Evolutionary conservation across 371 early-diverging fungal genomes (phyloP).

Genomic region (Syncephalastrum racemosum): DNA sequence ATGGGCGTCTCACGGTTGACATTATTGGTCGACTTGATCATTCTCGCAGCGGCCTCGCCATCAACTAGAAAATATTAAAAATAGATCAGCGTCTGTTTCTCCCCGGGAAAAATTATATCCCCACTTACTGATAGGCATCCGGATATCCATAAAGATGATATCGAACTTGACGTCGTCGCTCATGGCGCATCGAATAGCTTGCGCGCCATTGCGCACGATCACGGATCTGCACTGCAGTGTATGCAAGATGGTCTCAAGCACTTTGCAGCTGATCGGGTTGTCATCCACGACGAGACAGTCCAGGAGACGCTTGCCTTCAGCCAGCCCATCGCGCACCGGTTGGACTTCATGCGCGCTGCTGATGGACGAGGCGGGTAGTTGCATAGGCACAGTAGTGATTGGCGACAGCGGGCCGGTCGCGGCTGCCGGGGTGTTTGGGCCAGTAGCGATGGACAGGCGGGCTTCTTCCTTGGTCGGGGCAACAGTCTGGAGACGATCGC

Average conservation of each 20-base stretch:
- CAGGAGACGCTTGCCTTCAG: conserved; percentile 15
- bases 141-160: conserved; percentile 89
- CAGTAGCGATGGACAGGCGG: conserved; percentile 7
- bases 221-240: conserved; percentile 78
- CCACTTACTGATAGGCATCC: conserved; percentile 86
- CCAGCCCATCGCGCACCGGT: background rate
- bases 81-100: background rate
- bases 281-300: conserved; percentile 85
- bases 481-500: conserved; percentile 2
- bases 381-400: background rate
- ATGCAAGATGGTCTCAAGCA: conserved; percentile 82
- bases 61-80: conserved; percentile 56
- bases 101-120: background rate
- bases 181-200: conserved; percentile 87
- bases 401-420: background rate
- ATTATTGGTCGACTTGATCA: conserved; percentile 93
- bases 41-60: conserved; percentile 88
- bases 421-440: background rate
- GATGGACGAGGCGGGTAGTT: conserved; percentile 4
- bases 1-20: conserved; percentile 73
- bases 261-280: conserved; percentile 86
- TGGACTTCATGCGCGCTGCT: conserved; percentile 4
- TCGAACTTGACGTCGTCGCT: conserved; percentile 82
- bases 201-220: conserved; percentile 87
- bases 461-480: background rate